phyloP scores from a whole-genome alignment of 176 grass and related monocot genomes.

The Panicum miliaceum region DNA sequence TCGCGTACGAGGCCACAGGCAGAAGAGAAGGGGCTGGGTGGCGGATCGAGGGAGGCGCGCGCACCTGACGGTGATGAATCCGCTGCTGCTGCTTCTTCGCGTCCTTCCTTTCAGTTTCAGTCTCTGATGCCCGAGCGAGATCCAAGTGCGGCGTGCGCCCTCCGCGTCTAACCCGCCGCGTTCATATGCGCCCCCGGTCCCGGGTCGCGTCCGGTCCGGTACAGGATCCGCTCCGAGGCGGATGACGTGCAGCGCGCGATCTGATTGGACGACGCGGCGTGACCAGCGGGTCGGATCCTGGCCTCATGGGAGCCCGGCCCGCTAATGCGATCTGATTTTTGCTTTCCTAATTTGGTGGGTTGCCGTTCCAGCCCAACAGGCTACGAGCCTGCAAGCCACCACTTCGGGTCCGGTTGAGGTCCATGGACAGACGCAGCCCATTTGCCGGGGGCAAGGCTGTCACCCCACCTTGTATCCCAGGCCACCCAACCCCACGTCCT shows the following conservation, averaged over 20 bases:
- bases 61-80: slow-evolving; percentile 39
- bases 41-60: neutral
- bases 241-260: slow-evolving; percentile 42
- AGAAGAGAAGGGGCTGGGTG: neutral
- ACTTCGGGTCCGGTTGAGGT: neutral
- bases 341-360: neutral
- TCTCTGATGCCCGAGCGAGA: slow-evolving; percentile 5
- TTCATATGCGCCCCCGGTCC: neutral
- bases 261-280: slow-evolving; percentile 36
- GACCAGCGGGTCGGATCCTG: neutral
- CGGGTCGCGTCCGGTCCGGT: slow-evolving; percentile 12
- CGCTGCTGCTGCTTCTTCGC: neutral
- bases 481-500: neutral
- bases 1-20: neutral
- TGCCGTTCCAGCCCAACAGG: neutral
- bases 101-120: neutral
- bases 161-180: neutral
- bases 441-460: neutral
- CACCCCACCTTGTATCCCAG: neutral
- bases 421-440: neutral
- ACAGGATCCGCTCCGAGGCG: neutral
- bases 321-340: too few relatives aligned
- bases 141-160: neutral
- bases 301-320: neutral
- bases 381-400: neutral